Evolutionary conservation across 768 basidiomycete species (phyloP), one percentile per base, ranked within the genome.

Genomic region (Amanita pseudoporphyria): DNA sequence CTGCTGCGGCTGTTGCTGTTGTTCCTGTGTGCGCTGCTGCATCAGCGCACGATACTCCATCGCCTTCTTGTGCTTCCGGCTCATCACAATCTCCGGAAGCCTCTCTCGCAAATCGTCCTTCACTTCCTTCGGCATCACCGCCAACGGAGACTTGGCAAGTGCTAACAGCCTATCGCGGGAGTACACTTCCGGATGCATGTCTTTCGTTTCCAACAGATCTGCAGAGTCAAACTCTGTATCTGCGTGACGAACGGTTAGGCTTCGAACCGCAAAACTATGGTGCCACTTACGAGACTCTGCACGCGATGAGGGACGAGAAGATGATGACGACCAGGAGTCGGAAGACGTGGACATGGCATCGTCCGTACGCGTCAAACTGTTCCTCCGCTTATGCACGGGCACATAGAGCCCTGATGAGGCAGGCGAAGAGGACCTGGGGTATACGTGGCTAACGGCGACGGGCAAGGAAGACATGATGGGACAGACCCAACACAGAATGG

Each of bases 351-450:
- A 45, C 32, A 40, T 37, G 18, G 47, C 38, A 14, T 48, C 47
- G 26, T 48, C 37, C n/a, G 26, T 40, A 10, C 38, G 31, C 18
- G 45, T 21, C 16, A 36, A 4, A 30, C 49, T 50, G 51, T 59
- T 35, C 10, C 40, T 57, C 16, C 72, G 67, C 53, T 62, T 67
- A 45, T 74, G 71, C 0, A 74, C 51, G 21, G 73, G 72, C 32
- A 74, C 46, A 48, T 74, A 74, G 26, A 68, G 58, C 18, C 58
- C 57, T 3, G 58, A 51, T 4, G 61, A 57, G 6, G 21, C 19
- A 24, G 44, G 12, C 16, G 26, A 38, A 38, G 22, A 37, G 16
- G 22, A n/a, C 14, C 12, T 13, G 33, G 7, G 32, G 33, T 45
- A 28, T 28, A 10, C 13, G 10, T 10, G 5, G 10, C 10, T 45